phyloP scores from a whole-genome alignment of 208 protist genomes.

The Leishmania braziliensis region DNA sequence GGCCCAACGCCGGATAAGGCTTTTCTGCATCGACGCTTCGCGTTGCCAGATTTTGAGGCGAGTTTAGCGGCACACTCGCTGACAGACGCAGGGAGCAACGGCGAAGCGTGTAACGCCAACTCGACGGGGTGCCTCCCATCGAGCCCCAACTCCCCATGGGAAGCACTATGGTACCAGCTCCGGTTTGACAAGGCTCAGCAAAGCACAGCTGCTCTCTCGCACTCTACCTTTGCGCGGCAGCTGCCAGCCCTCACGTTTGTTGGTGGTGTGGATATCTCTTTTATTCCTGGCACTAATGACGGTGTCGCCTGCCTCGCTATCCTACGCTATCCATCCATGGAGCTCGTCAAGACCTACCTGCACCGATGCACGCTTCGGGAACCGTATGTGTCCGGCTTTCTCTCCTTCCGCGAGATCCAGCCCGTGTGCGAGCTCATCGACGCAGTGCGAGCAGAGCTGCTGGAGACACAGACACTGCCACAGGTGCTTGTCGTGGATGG shows the following conservation, averaged over 20 bases:
- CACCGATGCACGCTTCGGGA: conserved; percentile 62
- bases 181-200: conserved; percentile 5
- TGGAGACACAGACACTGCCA: conserved; percentile 36
- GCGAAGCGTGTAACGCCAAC: not conserved
- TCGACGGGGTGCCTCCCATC: not conserved
- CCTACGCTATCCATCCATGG: conserved; percentile 66
- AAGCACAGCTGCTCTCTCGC: not conserved
- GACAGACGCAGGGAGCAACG: not conserved
- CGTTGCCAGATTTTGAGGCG: conserved; percentile 3
- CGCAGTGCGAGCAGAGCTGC: conserved; percentile 25
- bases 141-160: not conserved
- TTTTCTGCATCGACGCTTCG: conserved; percentile 34
- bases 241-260: conserved; percentile 41
- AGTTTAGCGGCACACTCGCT: not conserved
- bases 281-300: conserved; percentile 53
- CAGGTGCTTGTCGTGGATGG: conserved; percentile 96
- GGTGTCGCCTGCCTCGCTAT: conserved; percentile 75
- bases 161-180: conserved; percentile 1
- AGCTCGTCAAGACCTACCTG: conserved; percentile 39
- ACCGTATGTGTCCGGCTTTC: conserved; percentile 95
- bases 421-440: conserved; percentile 57
- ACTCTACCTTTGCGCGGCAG: not conserved
- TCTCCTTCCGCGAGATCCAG: conserved; percentile 95
- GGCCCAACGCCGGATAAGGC: not conserved
- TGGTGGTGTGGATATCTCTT: conserved; percentile 83